These are phyloP conservation scores for Paraglomus brasilianum DNA, from an alignment of 192 early-diverging fungal species.

Conservation along the genomic window DNA sequence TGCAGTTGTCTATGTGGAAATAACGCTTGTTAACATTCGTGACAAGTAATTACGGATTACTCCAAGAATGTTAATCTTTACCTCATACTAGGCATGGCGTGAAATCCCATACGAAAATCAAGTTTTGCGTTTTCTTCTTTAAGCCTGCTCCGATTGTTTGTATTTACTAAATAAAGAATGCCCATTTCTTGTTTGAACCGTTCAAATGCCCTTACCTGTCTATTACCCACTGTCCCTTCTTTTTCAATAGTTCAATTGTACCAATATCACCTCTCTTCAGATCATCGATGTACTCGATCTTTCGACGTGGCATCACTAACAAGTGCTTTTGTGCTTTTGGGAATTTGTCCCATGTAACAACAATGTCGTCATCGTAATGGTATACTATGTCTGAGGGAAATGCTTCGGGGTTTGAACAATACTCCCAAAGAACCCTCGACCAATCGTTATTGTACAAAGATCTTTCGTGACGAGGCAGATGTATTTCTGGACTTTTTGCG, in stretches of 20 bases:
- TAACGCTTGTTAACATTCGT: not conserved
- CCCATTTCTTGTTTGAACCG: too few species aligned
- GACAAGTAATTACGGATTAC: not conserved
- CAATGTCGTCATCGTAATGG: slow-evolving; percentile 41
- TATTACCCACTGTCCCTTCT: slow-evolving; percentile 36
- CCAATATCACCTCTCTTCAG: slow-evolving; percentile 35
- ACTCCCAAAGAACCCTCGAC: slow-evolving; percentile 33
- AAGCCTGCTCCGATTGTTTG: slow-evolving; percentile 4
- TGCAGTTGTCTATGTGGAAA: slow-evolving; percentile 52
- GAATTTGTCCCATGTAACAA: slow-evolving; percentile 56
- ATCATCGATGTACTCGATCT: slow-evolving; percentile 39
- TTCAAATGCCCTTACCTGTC: slow-evolving; percentile 23
- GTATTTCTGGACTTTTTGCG: not conserved
- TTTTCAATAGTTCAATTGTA: slow-evolving; percentile 38
- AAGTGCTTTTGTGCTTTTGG: slow-evolving; percentile 46
- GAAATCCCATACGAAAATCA: slow-evolving; percentile 59
- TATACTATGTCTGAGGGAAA: slow-evolving; percentile 39
- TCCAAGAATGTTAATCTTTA: slow-evolving; percentile 12
- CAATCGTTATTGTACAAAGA: not conserved
- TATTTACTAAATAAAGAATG: not conserved
- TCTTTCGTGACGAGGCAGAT: not conserved
- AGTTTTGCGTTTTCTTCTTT: slow-evolving; percentile 31
- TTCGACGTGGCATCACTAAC: slow-evolving; percentile 52
- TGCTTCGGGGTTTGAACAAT: slow-evolving; percentile 43
- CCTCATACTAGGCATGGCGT: slow-evolving; percentile 58